A percentile compares a stretch with the other conserved stretches of the same genome.
These are phyloP conservation scores for Cystoisospora suis DNA, from an alignment of 169 alveolate genomes.

Conservation along the genomic window DNA sequence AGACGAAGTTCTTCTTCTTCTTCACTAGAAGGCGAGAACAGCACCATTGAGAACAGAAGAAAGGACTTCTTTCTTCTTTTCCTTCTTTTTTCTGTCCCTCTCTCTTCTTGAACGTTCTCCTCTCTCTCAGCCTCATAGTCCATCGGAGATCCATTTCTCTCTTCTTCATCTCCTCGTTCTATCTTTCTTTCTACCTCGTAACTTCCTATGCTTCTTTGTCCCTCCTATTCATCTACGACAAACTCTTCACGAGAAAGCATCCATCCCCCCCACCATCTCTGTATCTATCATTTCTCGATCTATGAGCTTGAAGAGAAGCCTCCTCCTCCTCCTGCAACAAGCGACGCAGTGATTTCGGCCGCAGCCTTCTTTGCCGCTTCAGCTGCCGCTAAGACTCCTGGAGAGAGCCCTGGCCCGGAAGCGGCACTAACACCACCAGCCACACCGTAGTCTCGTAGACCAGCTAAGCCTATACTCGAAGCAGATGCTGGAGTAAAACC, in stretches of 20 bases:
- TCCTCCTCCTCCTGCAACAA: background rate
- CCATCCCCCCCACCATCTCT: background rate
- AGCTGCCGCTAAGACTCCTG: slow-evolving; percentile 10
- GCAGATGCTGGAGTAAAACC: too few relatives aligned
- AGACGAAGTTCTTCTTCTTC: background rate
- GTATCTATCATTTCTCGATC: background rate
- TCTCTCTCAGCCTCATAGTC: background rate
- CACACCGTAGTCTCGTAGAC: background rate
- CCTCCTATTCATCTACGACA: background rate
- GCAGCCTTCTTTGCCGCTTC: background rate
- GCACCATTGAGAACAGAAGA: too few relatives aligned
- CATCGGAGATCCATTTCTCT: background rate
- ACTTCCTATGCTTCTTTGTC: background rate
- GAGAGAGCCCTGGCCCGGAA: background rate
- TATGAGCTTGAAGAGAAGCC: background rate
- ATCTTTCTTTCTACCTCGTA: background rate
- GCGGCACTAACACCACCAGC: background rate
- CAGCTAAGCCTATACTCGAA: background rate
- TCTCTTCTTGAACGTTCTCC: background rate
- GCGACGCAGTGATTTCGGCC: background rate
- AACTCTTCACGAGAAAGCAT: background rate
- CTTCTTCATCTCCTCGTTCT: background rate
- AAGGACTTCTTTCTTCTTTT: background rate
- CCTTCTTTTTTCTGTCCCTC: background rate
- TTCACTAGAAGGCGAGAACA: too few relatives aligned